Base-by-base conservation (phyloP, 2,329 filamentous ascomycete genomes). In the Westerdykella aurantiaca region DNA sequence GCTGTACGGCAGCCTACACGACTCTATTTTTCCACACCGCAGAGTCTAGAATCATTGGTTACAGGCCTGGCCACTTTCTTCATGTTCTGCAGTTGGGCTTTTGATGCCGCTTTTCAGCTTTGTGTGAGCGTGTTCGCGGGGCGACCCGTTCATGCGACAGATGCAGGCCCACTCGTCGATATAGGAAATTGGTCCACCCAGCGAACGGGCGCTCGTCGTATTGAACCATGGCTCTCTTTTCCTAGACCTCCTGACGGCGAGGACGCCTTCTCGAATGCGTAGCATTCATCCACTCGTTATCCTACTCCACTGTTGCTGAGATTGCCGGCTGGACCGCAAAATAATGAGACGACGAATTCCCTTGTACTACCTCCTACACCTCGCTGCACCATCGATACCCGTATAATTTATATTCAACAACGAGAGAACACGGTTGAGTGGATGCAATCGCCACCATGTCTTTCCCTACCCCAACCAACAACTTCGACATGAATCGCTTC, bases 1-100 rank as follows among this genome's bases (percentile, higher is more conserved):
- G 16, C 13, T 29, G 43, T 18, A 39, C 43, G n/a, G 17, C 43
- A 48, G 29, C 34, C 14, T 22, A 16, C n/a, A 34, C 35, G 16
- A 35, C 17, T 18, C n/a, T 35, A 14, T 18, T 35, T 18, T 18
- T 35, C 13, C 33, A 13, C 41, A 14, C 13, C 14, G 14, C 18
- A 11, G 13, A 41, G 16, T 11, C 16, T 21, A n/a, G 22, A 40
- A 21, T 4, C 31, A 38, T n/a, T 39, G 31, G 39, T 23, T 33
- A 23, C 21, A 29, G 13, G 10, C 6, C 9, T 16, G 33, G 9
- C 25, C 37, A 34, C 16, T 9, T 6, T 22, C 31, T 38, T 22
- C n/a, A 34, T 17, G 33, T 12, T 29, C 9, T 29, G 17, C 14
- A 37, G 10, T 37, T 31, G 17, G 34, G 10, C 21, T 23, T 25